Percentiles rank a stretch among this genome's conserved stretches.
Conservation (phyloP, 2,329 filamentous ascomycete genomes). For the Epichloe festucae region DNA sequence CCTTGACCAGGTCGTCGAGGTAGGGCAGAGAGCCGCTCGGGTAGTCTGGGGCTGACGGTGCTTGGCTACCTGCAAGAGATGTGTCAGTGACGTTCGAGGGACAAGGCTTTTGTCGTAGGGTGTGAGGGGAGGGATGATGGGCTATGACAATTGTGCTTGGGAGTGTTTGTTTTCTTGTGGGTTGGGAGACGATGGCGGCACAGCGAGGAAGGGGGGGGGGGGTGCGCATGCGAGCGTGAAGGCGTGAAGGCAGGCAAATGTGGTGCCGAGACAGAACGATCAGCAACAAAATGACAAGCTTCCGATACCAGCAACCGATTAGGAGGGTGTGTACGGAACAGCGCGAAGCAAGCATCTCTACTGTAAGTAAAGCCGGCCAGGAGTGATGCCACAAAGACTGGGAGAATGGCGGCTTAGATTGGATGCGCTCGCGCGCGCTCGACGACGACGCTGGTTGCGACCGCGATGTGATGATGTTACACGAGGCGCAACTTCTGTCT, state of each 20-base stretch:
- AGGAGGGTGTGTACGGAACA: neutral
- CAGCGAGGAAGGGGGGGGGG: slow-evolving; percentile 1
- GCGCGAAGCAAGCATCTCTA: neutral
- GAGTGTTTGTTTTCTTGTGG: slow-evolving; percentile 4
- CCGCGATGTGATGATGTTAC: slow-evolving; percentile 7
- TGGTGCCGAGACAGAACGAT: neutral
- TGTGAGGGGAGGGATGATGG: slow-evolving; percentile 3
- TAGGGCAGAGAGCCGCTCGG: slow-evolving; percentile 30
- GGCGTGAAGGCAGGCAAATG: neutral
- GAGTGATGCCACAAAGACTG: neutral
- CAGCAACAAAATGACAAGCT: neutral
- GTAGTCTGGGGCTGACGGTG: slow-evolving; percentile 16
- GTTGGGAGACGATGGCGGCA: slow-evolving; percentile 9
- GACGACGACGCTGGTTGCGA: slow-evolving; percentile 3
- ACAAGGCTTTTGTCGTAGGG: slow-evolving; percentile 14
- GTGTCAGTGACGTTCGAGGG: slow-evolving; percentile 32
- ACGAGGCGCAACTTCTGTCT: slow-evolving; percentile 6
- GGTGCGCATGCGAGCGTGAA: slow-evolving; percentile 2
- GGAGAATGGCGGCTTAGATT: neutral
- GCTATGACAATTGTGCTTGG: slow-evolving; percentile 7
- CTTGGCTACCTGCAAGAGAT: slow-evolving; percentile 38
- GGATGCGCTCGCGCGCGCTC: slow-evolving; percentile 1
- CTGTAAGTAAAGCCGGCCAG: neutral
- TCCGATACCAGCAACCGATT: neutral
- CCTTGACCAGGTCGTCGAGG: slow-evolving; percentile 45